Percentiles rank a stretch among this genome's conserved stretches.
Evolutionary conservation across 78 protist genomes (phyloP).

Genomic region (Speleostelium caveatum): DNA sequence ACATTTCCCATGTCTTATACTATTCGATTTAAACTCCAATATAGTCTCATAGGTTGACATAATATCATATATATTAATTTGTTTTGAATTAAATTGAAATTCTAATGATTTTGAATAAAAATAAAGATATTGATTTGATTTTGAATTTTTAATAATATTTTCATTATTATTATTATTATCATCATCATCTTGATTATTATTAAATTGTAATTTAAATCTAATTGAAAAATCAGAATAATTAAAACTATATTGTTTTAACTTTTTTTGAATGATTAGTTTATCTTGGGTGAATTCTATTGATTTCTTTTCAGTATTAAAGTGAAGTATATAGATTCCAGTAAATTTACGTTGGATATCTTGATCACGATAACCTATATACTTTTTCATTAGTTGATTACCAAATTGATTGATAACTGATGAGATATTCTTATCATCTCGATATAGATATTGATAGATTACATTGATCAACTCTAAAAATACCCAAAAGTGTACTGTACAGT

Average conservation of each 20-base stretch:
- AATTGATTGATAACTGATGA: not conserved
- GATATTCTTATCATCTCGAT: not conserved
- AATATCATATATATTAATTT: no score
- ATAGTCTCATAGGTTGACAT: no score
- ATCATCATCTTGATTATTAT: not conserved
- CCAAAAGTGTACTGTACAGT: not conserved
- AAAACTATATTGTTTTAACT: no score
- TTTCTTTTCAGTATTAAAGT: not conserved
- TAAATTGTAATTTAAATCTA: not conserved
- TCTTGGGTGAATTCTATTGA: not conserved
- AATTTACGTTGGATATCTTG: not conserved
- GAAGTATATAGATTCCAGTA: not conserved
- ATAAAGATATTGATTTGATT: not conserved
- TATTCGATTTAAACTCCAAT: not conserved
- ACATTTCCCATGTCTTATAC: not conserved
- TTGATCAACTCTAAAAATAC: not conserved
- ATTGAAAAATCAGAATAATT: not conserved
- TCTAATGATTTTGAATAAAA: not conserved
- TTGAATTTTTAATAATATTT: no score
- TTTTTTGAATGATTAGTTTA: not conserved
- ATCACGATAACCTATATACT: not conserved
- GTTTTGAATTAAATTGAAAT: not conserved
- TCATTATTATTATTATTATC: not conserved
- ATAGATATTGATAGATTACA: not conserved
- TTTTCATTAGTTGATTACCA: not conserved